These are phyloP conservation scores for Gossypium stocksii DNA, from an alignment of 345 rosid species.

Conservation along the genomic window DNA sequence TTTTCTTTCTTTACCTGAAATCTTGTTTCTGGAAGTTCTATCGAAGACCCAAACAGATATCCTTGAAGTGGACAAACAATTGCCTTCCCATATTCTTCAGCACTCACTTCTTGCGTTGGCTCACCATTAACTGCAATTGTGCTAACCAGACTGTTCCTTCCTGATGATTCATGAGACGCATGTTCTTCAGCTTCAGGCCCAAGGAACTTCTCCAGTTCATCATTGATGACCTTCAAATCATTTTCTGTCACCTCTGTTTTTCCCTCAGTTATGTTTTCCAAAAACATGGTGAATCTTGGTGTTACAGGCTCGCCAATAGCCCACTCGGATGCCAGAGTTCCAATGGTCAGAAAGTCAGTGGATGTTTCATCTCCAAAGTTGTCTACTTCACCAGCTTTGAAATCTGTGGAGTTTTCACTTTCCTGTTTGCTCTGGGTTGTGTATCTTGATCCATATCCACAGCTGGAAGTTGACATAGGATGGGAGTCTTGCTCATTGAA, in stretches of 20 bases:
- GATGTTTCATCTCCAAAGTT: conserved; percentile 34
- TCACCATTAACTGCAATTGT: conserved; percentile 47
- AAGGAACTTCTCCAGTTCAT: conserved; percentile 69
- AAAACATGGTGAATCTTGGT: conserved; percentile 57
- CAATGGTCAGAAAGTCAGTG: conserved; percentile 74
- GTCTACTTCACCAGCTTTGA: conserved; percentile 23
- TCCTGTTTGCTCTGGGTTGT: conserved; percentile 32
- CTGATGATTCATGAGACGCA: conserved; percentile 46
- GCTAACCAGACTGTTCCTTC: conserved; percentile 64
- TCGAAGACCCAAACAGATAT: conserved; percentile 67
- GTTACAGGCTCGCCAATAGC: conserved; percentile 51
- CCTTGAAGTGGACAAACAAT: conserved; percentile 69
- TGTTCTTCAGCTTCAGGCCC: conserved; percentile 81
- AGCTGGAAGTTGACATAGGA: conserved; percentile 36
- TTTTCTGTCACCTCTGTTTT: conserved; percentile 50
- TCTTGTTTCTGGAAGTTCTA: conserved; percentile 52
- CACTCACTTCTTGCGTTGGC: conserved; percentile 38
- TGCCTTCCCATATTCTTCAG: conserved; percentile 41
- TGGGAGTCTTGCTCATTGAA: conserved; percentile 42
- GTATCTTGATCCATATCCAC: conserved; percentile 32
- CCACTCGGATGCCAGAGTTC: conserved; percentile 72
- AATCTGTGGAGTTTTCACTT: conserved; percentile 34
- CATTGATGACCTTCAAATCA: conserved; percentile 58
- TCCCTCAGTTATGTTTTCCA: conserved; percentile 39
- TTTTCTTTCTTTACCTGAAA: conserved; percentile 50